phyloP scores from a whole-genome alignment of 176 grass and related monocot species.

The Miscanthus lutarioriparius region DNA sequence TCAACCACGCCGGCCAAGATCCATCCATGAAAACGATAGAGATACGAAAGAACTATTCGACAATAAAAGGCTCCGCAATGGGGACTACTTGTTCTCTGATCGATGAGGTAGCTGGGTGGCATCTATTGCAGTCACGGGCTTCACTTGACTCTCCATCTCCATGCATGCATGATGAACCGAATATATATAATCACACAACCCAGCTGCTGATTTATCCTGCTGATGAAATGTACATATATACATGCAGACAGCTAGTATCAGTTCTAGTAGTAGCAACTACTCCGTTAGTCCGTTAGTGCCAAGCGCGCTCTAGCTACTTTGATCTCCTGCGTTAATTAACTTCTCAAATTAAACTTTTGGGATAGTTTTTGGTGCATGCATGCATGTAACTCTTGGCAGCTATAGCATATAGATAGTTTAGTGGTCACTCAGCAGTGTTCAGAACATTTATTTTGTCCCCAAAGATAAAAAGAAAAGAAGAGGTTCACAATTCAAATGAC shows the following conservation, averaged over 20 bases:
- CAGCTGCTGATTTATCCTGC: neutral
- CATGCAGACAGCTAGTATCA: neutral
- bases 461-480: neutral
- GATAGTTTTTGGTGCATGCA: neutral
- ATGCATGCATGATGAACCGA: neutral
- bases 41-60: constrained; percentile 2
- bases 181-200: neutral
- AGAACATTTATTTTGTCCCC: neutral
- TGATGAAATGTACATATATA: neutral
- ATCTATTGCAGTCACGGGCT: constrained; percentile 25
- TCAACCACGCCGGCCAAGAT: neutral
- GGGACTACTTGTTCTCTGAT: neutral
- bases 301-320: neutral
- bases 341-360: too few relatives aligned
- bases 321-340: too few relatives aligned
- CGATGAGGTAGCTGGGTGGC: neutral
- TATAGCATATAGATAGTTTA: neutral
- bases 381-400: too few relatives aligned
- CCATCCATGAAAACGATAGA: constrained; percentile 40
- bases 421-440: neutral
- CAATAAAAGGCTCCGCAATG: neutral
- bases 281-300: neutral
- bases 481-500: constrained; percentile 22
- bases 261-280: neutral
- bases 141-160: constrained; percentile 24